Evolutionary conservation across 495 filamentous ascomycete species (phyloP).

Genomic region (Chaetomium tenue): DNA sequence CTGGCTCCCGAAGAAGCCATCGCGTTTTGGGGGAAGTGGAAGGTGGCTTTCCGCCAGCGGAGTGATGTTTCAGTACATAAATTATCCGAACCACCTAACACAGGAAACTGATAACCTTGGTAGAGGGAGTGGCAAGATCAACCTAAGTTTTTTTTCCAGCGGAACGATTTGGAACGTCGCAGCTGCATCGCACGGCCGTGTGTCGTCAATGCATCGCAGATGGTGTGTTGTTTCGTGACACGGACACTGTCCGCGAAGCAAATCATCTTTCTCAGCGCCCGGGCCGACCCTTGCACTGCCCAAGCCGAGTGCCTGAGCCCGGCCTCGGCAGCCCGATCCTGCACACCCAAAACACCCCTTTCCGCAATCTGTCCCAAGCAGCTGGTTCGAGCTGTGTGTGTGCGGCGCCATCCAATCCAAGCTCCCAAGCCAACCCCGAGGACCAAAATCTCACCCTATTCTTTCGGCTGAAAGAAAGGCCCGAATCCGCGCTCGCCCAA

Average conservation of each 20-base stretch:
- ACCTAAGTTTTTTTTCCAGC: too few relatives aligned
- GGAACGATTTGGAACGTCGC: too few relatives aligned
- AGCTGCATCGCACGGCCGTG: too few relatives aligned
- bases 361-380: neutral
- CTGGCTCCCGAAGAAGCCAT: neutral
- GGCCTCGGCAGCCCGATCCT: neutral
- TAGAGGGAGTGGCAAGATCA: too few relatives aligned
- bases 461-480: neutral
- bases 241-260: neutral
- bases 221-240: too few relatives aligned
- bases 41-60: neutral
- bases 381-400: neutral
- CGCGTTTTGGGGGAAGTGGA: neutral
- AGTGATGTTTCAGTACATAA: too few relatives aligned
- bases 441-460: neutral
- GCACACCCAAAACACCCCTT: neutral
- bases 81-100: too few relatives aligned
- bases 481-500: neutral
- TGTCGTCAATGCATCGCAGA: too few relatives aligned
- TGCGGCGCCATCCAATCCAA: neutral
- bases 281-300: slow-evolving; percentile 5
- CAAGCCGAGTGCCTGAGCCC: neutral
- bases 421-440: neutral
- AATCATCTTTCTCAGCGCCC: neutral
- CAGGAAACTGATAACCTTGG: too few relatives aligned